phyloP scores from a whole-genome alignment of 352 stramenopile species.

The Globisporangium iwayamae region DNA sequence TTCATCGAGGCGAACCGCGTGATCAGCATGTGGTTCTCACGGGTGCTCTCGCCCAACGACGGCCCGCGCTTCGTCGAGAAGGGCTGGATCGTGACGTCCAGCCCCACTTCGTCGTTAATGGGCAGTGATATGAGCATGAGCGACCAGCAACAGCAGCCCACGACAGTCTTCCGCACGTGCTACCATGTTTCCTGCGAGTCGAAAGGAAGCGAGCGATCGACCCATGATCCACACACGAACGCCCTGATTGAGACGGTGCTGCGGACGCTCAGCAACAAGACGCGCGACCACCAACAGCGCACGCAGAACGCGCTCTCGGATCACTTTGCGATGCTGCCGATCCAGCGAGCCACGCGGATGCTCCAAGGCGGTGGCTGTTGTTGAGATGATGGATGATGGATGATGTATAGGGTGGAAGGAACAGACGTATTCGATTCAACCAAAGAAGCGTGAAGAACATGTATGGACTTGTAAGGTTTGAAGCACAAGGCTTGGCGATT shows the following conservation, averaged over 20 bases:
- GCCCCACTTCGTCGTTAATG: too few relatives aligned
- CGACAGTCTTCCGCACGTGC: conserved; percentile 6
- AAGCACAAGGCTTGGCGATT: too few relatives aligned
- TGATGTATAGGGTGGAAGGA: too few relatives aligned
- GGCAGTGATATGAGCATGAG: not conserved
- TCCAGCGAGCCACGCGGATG: not conserved
- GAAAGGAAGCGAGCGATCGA: not conserved
- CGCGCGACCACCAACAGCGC: conserved; percentile 5
- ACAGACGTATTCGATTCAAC: too few relatives aligned
- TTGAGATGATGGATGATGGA: too few relatives aligned
- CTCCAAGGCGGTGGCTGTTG: not conserved
- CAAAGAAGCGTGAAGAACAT: too few relatives aligned
- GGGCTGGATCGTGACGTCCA: conserved; percentile 12
- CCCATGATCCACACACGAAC: not conserved
- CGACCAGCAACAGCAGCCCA: not conserved
- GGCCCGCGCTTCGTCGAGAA: conserved; percentile 13
- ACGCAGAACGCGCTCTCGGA: conserved; percentile 10
- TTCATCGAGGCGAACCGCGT: conserved; percentile 10
- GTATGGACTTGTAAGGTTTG: too few relatives aligned
- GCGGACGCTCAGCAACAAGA: conserved; percentile 5
- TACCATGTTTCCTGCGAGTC: conserved; percentile 17
- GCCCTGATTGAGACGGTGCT: conserved; percentile 8
- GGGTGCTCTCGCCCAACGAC: not conserved
- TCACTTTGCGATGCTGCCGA: conserved; percentile 3
- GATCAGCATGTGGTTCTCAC: conserved; percentile 8